These are phyloP conservation scores for Xylaria castorea DNA, from an alignment of 495 filamentous ascomycete species.

Conservation along the genomic window DNA sequence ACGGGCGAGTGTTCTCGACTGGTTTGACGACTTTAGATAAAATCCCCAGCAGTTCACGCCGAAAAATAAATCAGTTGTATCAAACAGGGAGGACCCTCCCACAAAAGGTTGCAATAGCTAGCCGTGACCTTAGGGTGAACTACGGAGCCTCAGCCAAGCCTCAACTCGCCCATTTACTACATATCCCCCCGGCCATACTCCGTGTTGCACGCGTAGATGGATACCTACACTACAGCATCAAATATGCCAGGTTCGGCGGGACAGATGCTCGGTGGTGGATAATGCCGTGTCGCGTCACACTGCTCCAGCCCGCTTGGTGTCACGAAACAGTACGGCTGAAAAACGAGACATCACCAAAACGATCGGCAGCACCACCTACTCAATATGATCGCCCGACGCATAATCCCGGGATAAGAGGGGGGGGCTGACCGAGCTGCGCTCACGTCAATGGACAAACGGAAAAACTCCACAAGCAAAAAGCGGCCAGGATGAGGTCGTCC, in stretches of 20 bases:
- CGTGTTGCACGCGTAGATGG: not conserved
- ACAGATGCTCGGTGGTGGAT: not conserved
- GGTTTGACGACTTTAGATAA: not conserved
- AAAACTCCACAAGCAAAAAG: slow-evolving; percentile 10
- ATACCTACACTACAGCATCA: not conserved
- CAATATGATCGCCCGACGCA: not conserved
- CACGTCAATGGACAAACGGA: not conserved
- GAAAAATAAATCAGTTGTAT: not conserved
- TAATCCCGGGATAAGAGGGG: slow-evolving; percentile 4
- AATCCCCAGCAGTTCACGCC: not conserved
- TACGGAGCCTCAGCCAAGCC: slow-evolving; percentile 8
- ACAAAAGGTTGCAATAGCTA: not conserved
- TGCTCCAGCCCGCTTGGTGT: not conserved
- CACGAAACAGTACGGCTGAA: slow-evolving; percentile 10
- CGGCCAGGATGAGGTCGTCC: slow-evolving; percentile 14
- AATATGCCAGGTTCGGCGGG: not conserved
- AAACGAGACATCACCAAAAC: slow-evolving; percentile 13
- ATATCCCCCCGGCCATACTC: not conserved
- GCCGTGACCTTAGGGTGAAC: not conserved
- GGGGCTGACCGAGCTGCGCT: not conserved
- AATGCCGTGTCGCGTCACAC: slow-evolving; percentile 2
- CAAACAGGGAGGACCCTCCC: not conserved
- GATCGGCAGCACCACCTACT: slow-evolving; percentile 26
- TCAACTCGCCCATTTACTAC: not conserved
- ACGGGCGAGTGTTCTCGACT: not conserved